These are phyloP conservation scores for Blastosporella zonata DNA, from an alignment of 1,284 basidiomycete species.

Conservation along the genomic window DNA sequence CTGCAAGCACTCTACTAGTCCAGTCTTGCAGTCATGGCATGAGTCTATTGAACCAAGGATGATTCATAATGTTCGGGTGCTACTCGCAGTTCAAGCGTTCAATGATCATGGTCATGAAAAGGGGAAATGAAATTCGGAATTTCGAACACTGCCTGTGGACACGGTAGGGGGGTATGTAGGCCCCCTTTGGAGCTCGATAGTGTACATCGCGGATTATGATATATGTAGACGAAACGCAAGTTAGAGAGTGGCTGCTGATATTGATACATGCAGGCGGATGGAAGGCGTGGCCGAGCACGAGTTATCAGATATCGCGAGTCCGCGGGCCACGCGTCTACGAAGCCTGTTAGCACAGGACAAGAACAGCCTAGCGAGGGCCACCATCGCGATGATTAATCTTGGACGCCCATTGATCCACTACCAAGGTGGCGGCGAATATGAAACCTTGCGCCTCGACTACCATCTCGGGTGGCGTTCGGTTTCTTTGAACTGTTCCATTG, in stretches of 20 bases:
- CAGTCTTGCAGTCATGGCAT: no score
- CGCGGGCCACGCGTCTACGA: background rate
- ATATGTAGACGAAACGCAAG: background rate
- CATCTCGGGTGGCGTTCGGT: constrained; percentile 9
- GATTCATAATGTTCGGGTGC: no score
- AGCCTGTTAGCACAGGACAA: background rate
- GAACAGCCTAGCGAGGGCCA: background rate
- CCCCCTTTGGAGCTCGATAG: no score
- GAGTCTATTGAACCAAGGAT: no score
- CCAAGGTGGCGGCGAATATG: background rate
- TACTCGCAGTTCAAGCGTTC: no score
- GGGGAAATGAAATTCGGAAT: no score
- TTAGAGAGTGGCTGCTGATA: background rate
- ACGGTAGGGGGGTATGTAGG: no score
- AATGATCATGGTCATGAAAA: no score
- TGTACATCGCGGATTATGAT: no score
- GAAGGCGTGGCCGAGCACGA: background rate
- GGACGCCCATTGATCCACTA: background rate
- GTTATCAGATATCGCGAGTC: background rate
- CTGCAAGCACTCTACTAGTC: no score
- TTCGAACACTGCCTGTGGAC: no score
- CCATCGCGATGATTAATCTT: background rate
- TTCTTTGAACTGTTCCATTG: background rate
- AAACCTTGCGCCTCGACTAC: background rate
- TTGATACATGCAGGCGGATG: background rate